A percentile compares a stretch with the other conserved stretches of the same genome.
Evolutionary conservation across 768 basidiomycete species (phyloP).

Genomic region (Tricholoma hemisulphureum): DNA sequence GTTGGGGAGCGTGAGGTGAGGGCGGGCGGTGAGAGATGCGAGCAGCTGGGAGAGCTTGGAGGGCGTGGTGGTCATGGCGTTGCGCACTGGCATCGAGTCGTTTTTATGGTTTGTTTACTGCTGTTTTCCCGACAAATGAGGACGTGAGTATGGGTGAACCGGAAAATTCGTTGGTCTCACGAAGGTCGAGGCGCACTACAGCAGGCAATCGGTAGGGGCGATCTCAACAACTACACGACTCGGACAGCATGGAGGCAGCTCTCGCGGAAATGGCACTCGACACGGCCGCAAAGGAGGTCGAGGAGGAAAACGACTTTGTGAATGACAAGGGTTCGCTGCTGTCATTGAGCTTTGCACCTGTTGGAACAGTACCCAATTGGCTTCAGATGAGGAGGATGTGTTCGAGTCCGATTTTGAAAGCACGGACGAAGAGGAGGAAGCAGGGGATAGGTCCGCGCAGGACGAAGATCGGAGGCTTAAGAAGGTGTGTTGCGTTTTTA

Average conservation of each 20-base stretch:
- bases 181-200: slow-evolving; percentile 68
- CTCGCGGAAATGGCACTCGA: slow-evolving; percentile 67
- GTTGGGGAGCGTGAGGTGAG: slow-evolving; percentile 47
- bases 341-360: neutral
- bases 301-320: slow-evolving; percentile 74
- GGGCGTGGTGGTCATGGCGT: slow-evolving; percentile 36
- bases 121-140: neutral
- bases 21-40: slow-evolving; percentile 46
- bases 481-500: slow-evolving; percentile 52
- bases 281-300: slow-evolving; percentile 55
- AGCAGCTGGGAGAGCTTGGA: slow-evolving; percentile 58
- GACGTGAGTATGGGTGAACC: slow-evolving; percentile 21
- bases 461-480: slow-evolving; percentile 59
- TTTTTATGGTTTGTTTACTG: too few species aligned
- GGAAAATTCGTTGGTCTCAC: slow-evolving; percentile 49
- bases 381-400: slow-evolving; percentile 78
- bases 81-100: too few species aligned
- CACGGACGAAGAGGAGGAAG: slow-evolving; percentile 71
- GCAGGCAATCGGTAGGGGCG: slow-evolving; percentile 69
- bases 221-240: slow-evolving; percentile 6
- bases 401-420: slow-evolving; percentile 85
- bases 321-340: slow-evolving; percentile 53
- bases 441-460: slow-evolving; percentile 52
- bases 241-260: slow-evolving; percentile 69
- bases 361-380: slow-evolving; percentile 8